These are phyloP conservation scores for Candida verbasci DNA, from an alignment of 805 yeast species.

Conservation along the genomic window DNA sequence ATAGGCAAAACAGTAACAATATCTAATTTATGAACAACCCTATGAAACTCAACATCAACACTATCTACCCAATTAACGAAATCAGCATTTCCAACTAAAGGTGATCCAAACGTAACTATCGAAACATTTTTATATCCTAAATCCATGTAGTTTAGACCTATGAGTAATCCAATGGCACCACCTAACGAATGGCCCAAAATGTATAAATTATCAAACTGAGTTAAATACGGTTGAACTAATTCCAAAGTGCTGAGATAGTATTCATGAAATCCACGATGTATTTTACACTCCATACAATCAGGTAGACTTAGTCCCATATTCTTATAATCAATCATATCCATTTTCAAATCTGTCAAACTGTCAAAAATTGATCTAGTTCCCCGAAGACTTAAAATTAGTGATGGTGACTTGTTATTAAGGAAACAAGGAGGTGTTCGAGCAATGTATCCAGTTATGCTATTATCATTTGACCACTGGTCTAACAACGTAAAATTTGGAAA, in stretches of 20 bases:
- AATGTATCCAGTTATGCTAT: constrained; percentile 36
- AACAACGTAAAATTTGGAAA: constrained; percentile 36
- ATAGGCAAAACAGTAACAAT: constrained; percentile 26
- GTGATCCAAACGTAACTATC: constrained; percentile 43
- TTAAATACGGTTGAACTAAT: constrained; percentile 21
- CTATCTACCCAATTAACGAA: constrained; percentile 31
- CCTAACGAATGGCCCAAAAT: constrained; percentile 37
- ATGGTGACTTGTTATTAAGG: constrained; percentile 11
- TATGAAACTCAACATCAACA: constrained; percentile 17
- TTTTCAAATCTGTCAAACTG: constrained; percentile 34
- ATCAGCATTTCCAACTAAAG: constrained; percentile 36
- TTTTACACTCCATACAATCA: constrained; percentile 30
- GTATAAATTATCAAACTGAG: constrained; percentile 15
- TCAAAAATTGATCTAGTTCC: constrained; percentile 42
- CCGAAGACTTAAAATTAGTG: constrained; percentile 32
- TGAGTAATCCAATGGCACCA: constrained; percentile 35
- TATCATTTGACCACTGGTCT: constrained; percentile 38
- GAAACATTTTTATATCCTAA: constrained; percentile 26
- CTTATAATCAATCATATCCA: constrained; percentile 28
- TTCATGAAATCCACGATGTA: constrained; percentile 35
- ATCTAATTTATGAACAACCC: constrained; percentile 24
- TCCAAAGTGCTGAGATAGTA: constrained; percentile 25
- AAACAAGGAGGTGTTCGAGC: constrained; percentile 19
- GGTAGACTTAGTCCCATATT: constrained; percentile 20
- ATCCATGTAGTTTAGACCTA: constrained; percentile 33